Conservation (phyloP, 2,329 filamentous ascomycete species). For the Calonectria fujianensis region DNA sequence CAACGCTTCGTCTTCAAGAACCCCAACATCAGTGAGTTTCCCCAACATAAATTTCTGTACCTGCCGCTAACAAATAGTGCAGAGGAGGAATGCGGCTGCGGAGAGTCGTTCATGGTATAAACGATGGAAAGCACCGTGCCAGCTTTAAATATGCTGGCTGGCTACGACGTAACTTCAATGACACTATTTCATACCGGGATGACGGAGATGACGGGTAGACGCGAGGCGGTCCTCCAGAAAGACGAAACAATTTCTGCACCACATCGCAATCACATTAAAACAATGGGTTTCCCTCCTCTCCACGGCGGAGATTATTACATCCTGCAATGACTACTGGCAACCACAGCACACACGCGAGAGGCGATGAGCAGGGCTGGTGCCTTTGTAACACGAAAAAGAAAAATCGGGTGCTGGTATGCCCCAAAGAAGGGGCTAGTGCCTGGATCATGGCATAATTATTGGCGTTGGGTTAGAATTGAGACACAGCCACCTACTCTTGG, state of each 20-base stretch:
- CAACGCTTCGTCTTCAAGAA: slow-evolving; percentile 96
- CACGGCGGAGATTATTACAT: slow-evolving; percentile 1
- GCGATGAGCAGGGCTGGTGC: slow-evolving; percentile 43
- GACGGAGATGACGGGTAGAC: slow-evolving; percentile 41
- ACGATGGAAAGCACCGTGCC: slow-evolving; percentile 9
- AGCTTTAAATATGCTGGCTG: slow-evolving; percentile 7
- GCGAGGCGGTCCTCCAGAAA: slow-evolving; percentile 5
- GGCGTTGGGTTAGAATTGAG: slow-evolving; percentile 55
- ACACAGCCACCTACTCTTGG: slow-evolving; percentile 40
- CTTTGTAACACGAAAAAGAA: slow-evolving; percentile 48
- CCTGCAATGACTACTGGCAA: slow-evolving; percentile 22
- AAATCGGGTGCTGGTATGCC: slow-evolving; percentile 30
- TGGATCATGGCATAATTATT: slow-evolving; percentile 48
- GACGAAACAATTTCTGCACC: slow-evolving; percentile 2
- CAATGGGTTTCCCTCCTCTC: slow-evolving; percentile 3
- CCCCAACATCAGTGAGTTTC: slow-evolving; percentile 94
- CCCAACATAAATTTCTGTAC: background rate
- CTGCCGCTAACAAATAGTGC: slow-evolving; percentile 57
- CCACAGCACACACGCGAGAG: slow-evolving; percentile 40
- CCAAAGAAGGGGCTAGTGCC: slow-evolving; percentile 33
- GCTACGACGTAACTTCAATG: slow-evolving; percentile 22
- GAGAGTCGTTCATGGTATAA: slow-evolving; percentile 94
- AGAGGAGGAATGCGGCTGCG: slow-evolving; percentile 98
- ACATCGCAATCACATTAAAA: slow-evolving; percentile 20
- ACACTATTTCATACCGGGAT: slow-evolving; percentile 42